Conservation (phyloP, 2,329 filamentous ascomycete species). For the Xylariaceae sp. region DNA sequence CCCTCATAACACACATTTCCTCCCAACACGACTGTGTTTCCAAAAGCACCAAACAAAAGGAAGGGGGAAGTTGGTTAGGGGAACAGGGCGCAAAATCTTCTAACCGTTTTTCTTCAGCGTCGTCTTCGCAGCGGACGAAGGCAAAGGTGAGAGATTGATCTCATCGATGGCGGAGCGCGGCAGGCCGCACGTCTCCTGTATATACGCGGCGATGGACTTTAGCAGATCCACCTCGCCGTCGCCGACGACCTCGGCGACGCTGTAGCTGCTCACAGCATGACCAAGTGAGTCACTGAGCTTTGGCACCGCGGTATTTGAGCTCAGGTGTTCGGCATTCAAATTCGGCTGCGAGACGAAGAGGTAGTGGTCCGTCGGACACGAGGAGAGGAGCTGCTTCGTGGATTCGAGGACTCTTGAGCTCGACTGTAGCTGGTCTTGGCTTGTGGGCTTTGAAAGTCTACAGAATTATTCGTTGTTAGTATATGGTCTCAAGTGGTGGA, state of each 20-base stretch:
- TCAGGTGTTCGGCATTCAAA: constrained; percentile 73
- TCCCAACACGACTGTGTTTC: background rate
- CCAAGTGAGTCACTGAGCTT: constrained; percentile 55
- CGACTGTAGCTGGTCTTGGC: constrained; percentile 54
- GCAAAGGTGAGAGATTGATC: constrained; percentile 51
- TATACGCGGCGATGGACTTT: constrained; percentile 50
- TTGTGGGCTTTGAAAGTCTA: constrained; percentile 43
- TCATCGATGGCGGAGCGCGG: constrained; percentile 49
- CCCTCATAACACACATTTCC: background rate
- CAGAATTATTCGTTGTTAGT: constrained; percentile 16
- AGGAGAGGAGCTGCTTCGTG: constrained; percentile 60
- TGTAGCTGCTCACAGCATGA: constrained; percentile 49
- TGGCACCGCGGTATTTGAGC: constrained; percentile 53
- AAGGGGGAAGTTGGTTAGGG: background rate
- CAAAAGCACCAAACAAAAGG: background rate
- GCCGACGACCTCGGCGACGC: constrained; percentile 66
- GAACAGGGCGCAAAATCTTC: constrained; percentile 24
- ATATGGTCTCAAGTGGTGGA: background rate
- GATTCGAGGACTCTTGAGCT: constrained; percentile 51
- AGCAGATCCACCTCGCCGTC: constrained; percentile 52
- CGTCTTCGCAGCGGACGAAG: constrained; percentile 41
- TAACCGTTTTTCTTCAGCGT: constrained; percentile 57
- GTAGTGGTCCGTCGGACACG: constrained; percentile 78
- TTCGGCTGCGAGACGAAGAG: constrained; percentile 80
- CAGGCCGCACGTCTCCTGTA: constrained; percentile 55